These are phyloP conservation scores for Cucurbita argyrosperma DNA, from an alignment of 306 rosid species.

Conservation along the genomic window DNA sequence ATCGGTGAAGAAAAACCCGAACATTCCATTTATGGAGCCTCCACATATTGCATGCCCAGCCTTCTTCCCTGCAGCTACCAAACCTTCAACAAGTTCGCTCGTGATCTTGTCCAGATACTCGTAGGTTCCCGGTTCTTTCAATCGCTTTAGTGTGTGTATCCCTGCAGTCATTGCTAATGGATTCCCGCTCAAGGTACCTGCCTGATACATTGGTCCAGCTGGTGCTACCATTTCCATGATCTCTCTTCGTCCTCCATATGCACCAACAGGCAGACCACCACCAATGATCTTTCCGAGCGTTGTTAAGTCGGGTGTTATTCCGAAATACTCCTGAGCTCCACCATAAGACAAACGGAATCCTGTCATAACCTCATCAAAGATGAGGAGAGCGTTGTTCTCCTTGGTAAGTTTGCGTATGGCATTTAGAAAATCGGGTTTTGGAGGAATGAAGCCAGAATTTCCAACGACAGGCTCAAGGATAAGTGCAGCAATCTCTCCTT, in stretches of 20 bases:
- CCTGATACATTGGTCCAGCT: conserved; percentile 94
- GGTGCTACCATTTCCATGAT: conserved; percentile 96
- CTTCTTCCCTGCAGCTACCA: conserved; percentile 63
- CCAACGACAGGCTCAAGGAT: conserved; percentile 95
- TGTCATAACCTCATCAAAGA: conserved; percentile 92
- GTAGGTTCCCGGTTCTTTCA: conserved; percentile 67
- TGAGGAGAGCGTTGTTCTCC: conserved; percentile 52
- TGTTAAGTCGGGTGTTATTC: conserved; percentile 66
- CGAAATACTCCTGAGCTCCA: conserved; percentile 89
- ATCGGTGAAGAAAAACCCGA: conserved; percentile 85
- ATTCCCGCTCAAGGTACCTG: conserved; percentile 88
- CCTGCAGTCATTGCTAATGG: conserved; percentile 99
- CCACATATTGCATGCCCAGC: conserved; percentile 90
- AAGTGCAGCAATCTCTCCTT: conserved; percentile 59
- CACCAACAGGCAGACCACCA: conserved; percentile 91
- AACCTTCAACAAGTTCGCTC: conserved; percentile 58
- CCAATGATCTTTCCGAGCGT: conserved; percentile 94
- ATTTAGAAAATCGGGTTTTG: conserved; percentile 48
- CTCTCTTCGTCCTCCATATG: conserved; percentile 88
- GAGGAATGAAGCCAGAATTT: conserved; percentile 72
- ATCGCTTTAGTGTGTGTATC: conserved; percentile 67
- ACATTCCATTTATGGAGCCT: conserved; percentile 80
- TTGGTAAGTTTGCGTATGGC: conserved; percentile 58
- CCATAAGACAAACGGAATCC: conserved; percentile 93
- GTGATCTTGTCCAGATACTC: conserved; percentile 66